Base-by-base conservation (phyloP, 257 asterid genomes). In the Nicotiana noctiflora region DNA sequence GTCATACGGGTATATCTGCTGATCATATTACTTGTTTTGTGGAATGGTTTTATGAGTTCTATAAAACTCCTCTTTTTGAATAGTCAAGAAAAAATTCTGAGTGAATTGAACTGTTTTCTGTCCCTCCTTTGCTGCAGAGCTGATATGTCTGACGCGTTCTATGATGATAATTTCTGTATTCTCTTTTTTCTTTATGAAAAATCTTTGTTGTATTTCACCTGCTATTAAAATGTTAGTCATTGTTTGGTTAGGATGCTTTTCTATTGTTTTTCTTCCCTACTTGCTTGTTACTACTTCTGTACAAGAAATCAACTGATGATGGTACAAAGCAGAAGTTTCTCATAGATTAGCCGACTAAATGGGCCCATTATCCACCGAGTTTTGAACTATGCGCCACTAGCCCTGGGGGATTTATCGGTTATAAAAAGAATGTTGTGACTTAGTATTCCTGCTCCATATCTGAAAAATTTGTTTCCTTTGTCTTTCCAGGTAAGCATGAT, bases 401-500 rank as follows among this genome's bases (percentile, higher is more conserved):
- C 49, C 49, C 49, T 40, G 8, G 12, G 46, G 46, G 11, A 40
- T 40, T 40, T 40, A 2, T 40, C 49, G 3, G 12, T 40, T 40
- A 49, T 25, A 37, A 60, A 49, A 25, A 49, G 14, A 49, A 23
- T 74, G 17, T 74, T 25, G 25, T 74, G 7, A 74, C 61, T 74
- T 27, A 2, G 44, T 15, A 25, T 31, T 7, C 60, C 27, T 74
- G 79, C 62, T 46, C 61, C 44, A 74, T 25, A 25, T 74, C 52
- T 27, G 14, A 51, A 46, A 55, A 37, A n/a, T 14, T 79, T 27
- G 31, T 46, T 68, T 60, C 67, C 40, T 68, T 46, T 81, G 66
- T 51, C 79, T 64, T 82, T 84, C 83, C 91, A 95, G 98, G 91
- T 80, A 90, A 90, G 87, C 84, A 89, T 85, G 97, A 90, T 78